These are phyloP conservation scores for Xylariaceae sp. DNA, from an alignment of 2,329 filamentous ascomycete genomes.

Conservation along the genomic window DNA sequence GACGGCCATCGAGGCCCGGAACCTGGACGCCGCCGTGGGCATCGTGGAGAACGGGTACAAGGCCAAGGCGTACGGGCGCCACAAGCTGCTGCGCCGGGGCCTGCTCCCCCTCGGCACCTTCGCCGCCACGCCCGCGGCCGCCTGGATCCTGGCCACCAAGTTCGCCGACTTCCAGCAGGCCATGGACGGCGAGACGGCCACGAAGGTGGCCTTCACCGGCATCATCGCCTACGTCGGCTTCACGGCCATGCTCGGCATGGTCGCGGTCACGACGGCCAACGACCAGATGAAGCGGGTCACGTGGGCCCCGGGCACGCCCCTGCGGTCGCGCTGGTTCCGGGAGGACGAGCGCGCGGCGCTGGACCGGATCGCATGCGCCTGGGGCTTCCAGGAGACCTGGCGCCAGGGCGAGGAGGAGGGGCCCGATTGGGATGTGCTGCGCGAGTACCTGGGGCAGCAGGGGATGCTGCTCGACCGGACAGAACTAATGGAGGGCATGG, in stretches of 20 bases:
- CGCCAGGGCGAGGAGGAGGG: constrained; percentile 86
- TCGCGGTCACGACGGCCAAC: constrained; percentile 80
- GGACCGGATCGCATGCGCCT: constrained; percentile 78
- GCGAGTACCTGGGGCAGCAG: constrained; percentile 73
- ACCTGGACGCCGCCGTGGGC: constrained; percentile 69
- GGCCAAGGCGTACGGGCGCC: constrained; percentile 56
- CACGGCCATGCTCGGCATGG: constrained; percentile 71
- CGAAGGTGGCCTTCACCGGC: constrained; percentile 69
- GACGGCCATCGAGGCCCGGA: constrained; percentile 69
- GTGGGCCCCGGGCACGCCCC: constrained; percentile 75
- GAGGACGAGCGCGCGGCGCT: constrained; percentile 86
- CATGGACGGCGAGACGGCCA: constrained; percentile 71
- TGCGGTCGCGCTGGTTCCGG: constrained; percentile 75
- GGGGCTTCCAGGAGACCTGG: constrained; percentile 80
- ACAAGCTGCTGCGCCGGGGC: constrained; percentile 59
- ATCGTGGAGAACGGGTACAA: constrained; percentile 65
- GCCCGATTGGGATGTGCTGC: constrained; percentile 77
- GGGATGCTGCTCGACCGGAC: constrained; percentile 88
- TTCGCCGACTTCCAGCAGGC: constrained; percentile 60
- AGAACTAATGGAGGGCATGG: constrained; percentile 90
- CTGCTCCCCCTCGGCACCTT: constrained; percentile 51
- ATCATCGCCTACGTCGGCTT: constrained; percentile 78
- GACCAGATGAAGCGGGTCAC: constrained; percentile 93
- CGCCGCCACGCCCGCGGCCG: constrained; percentile 54
- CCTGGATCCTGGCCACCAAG: constrained; percentile 64